These are phyloP conservation scores for Ogataea chonburiensis DNA, from an alignment of 805 yeast genomes.

Conservation along the genomic window DNA sequence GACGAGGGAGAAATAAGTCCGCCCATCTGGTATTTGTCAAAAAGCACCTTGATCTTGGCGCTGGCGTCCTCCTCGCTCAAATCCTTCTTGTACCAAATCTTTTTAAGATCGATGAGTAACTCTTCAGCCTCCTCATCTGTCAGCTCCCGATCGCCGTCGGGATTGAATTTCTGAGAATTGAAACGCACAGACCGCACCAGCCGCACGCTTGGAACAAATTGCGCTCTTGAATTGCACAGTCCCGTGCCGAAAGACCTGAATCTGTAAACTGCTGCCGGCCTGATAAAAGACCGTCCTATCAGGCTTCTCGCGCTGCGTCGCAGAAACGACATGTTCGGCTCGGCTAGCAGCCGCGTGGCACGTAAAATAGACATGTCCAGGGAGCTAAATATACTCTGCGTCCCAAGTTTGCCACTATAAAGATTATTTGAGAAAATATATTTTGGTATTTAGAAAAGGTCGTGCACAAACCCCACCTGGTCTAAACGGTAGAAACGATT, in stretches of 20 bases:
- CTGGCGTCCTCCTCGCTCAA: slow-evolving; percentile 19
- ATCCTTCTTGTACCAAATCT: slow-evolving; percentile 27
- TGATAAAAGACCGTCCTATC: not conserved
- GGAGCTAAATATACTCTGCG: no score
- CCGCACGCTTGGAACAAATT: not conserved
- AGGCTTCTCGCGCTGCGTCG: slow-evolving; percentile 2
- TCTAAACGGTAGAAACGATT: slow-evolving; percentile 72
- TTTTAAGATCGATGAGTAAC: slow-evolving; percentile 25
- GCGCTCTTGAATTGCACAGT: no score
- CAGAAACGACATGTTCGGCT: slow-evolving; percentile 1
- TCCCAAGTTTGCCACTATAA: slow-evolving; percentile 9
- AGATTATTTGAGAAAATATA: slow-evolving; percentile 3
- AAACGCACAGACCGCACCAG: slow-evolving; percentile 7
- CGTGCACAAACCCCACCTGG: slow-evolving; percentile 4
- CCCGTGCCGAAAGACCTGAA: not conserved
- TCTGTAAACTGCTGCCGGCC: not conserved
- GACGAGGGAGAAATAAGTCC: slow-evolving; percentile 33
- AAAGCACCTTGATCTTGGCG: slow-evolving; percentile 19
- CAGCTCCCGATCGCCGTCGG: slow-evolving; percentile 29
- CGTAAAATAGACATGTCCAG: slow-evolving; percentile 3
- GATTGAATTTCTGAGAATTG: slow-evolving; percentile 25
- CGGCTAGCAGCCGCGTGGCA: not conserved
- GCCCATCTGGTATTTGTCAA: slow-evolving; percentile 32
- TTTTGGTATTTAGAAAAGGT: slow-evolving; percentile 5
- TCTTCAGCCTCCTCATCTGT: slow-evolving; percentile 30